These are phyloP conservation scores for Lachnellula occidentalis DNA, from an alignment of 2,329 filamentous ascomycete genomes.

Conservation along the genomic window DNA sequence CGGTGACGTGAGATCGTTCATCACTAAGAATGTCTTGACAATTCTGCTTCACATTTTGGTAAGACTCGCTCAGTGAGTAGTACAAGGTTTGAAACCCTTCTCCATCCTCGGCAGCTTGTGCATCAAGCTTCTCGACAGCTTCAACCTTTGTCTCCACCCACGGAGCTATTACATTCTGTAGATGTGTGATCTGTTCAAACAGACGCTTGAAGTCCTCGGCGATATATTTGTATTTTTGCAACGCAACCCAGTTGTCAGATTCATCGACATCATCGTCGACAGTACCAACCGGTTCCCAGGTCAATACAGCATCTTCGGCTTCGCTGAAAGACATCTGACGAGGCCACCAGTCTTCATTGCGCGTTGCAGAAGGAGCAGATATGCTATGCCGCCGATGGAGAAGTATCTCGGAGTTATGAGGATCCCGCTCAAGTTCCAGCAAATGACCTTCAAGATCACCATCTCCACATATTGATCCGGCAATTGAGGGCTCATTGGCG, in stretches of 20 bases:
- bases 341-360: conserved; percentile 59
- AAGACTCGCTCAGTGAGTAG: conserved; percentile 63
- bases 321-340: conserved; percentile 70
- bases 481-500: conserved; percentile 46
- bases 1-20: conserved; percentile 63
- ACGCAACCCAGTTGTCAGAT: conserved; percentile 26
- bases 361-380: conserved; percentile 31
- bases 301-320: conserved; percentile 67
- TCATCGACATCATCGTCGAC: conserved; percentile 34
- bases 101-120: conserved; percentile 56
- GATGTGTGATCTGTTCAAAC: conserved; percentile 44
- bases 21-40: conserved; percentile 64
- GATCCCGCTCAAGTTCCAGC: conserved; percentile 42
- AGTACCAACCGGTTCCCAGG: conserved; percentile 54
- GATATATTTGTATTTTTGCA: conserved; percentile 34
- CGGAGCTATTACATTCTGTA: conserved; percentile 49
- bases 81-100: conserved; percentile 63
- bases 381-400: conserved; percentile 60
- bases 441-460: conserved; percentile 52
- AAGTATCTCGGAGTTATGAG: conserved; percentile 39
- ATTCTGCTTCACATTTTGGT: conserved; percentile 60
- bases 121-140: conserved; percentile 54
- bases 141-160: conserved; percentile 58
- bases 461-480: conserved; percentile 55
- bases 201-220: conserved; percentile 53